Base-by-base conservation (phyloP, 495 filamentous ascomycete species). In the Hapsidospora chrysogenum region DNA sequence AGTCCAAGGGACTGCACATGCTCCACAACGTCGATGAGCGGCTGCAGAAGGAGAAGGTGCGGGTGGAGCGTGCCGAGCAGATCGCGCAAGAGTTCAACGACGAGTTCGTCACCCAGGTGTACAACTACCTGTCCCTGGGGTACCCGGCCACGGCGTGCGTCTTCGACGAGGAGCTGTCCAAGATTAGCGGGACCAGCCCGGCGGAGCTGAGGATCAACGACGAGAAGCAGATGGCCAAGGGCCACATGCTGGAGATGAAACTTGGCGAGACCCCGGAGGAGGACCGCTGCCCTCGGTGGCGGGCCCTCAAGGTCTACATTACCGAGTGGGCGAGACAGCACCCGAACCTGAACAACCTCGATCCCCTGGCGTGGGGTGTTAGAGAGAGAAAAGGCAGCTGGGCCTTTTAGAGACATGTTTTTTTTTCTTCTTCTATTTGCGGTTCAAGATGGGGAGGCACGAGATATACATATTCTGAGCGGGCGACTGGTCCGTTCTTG, bases 101-200 rank as follows among this genome's bases (percentile, higher is more conserved):
- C 52, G 63, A 56, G n/a, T 87, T 93, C 56, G 72, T 94, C 27
- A 92, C 84, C 2, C 85, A 95, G 53, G 83, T 95, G 13, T 95
- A 86, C 61, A 93, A 95, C 50, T 95, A 95, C 56, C 64, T 95
- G 10, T 92, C 83, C 1, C 68, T 95, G 15, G 85, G 86, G 3
- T 95, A 92, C 51, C 83, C 85, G 6, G 73, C 80, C 11, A 66
- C 85, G 17, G 86, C 85, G 9, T 72, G 79, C 9, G 69, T 69
- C 35, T 95, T 78, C 48, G 86, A 95, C 51, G 57, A 69, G 28
- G 86, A 95, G 55, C 63, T 95, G 16, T 68, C 74, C 48, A 76
- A 74, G 49, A 85, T 93, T 32, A 79, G 78, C 20, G 63, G 66
- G 3, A 73, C 87, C 15, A 37, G 66, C 0, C 40, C 82, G 19